Evolutionary conservation across 129 eudicot genomes (phyloP).

Genomic region (sunflower (Helianthus annuus)): HanXRQr2.0-SUNRISE NC_035447.2:125746545-125747044

Average conservation of each 20-base stretch:
- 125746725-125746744: no score
- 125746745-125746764: no score
- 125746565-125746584: no score
- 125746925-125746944: constrained; percentile 96
- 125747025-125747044: constrained; percentile 64
- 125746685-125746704: no score
- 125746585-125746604: no score
- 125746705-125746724: no score
- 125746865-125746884: constrained; percentile 96
- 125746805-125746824: background rate
- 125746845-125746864: constrained; percentile 98
- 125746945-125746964: constrained; percentile 97
- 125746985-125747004: background rate
- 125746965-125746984: constrained; percentile 2
- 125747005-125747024: constrained; percentile 5
- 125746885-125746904: constrained; percentile 87
- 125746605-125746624: no score
- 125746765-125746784: constrained; percentile 7
- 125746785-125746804: background rate
- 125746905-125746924: constrained; percentile 96
- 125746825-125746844: constrained; percentile 50
- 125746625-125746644: no score
- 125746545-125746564: no score
- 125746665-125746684: no score
- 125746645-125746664: no score